Evolutionary conservation across 2,329 filamentous ascomycete genomes (phyloP), one percentile per base, ranked within the genome.

Genomic region (Laburnicola sp.): DNA sequence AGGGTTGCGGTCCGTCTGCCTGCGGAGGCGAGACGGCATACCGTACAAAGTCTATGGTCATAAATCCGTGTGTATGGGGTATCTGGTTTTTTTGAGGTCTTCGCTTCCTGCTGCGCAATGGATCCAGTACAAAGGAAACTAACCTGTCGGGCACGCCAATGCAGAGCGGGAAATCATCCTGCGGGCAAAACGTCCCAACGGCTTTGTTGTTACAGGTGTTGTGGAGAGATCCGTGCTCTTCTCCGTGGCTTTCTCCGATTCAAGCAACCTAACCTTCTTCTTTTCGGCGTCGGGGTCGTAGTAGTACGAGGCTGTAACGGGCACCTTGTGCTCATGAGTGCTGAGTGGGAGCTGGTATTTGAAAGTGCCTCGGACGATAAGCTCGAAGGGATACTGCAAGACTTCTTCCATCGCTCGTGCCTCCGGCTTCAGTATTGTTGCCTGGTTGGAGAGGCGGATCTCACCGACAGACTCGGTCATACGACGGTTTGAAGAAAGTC

Each of bases 391-490:
- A 71, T 97, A 89, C 58, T 95, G 85, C 44, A 97, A 80, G 40
- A 97, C 92, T 53, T 86, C 83, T 69, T 96, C 91, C 94, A 99
- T 9, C 92, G 85, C 66, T 88, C 85, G 86, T 87, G 6, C 93
- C 94, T 35, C 89, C 88, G 37, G 83, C 78, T 66, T 91, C 86
- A 0, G 94, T 97, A 62, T 86, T 86, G 72, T 97, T 99, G 3
- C 93, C 92, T 0, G 94, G 94, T 48, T 85, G 25, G 80, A 76
- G 3, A 99, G 82, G 34, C 93, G 88, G 59, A 99, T 84, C 65
- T 94, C 89, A 27, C 91, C 93, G 4, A 88, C 84, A 0, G 91
- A 94, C 16, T 81, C 82, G 11, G 88, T 89, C 9, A 81, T 75
- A 26, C 84, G 81, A 58, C 87, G 86, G 56, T 90, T 90, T 86